Conservation (phyloP, 1,284 basidiomycete genomes). For the Apiotrichum montevideense region DNA sequence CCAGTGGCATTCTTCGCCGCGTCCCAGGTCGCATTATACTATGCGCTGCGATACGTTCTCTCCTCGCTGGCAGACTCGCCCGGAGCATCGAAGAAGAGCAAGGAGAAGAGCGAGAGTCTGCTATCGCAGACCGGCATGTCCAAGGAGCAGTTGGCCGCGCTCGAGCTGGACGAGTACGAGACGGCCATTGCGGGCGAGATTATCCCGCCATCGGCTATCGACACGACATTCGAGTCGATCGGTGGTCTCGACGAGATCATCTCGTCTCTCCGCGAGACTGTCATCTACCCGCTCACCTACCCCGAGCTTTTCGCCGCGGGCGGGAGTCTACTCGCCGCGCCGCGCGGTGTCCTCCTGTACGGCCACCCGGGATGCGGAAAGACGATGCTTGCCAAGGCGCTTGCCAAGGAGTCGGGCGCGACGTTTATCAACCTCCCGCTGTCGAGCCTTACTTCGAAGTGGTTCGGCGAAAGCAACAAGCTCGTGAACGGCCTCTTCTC, state of each 20-base stretch:
- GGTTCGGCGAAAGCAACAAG: constrained; percentile 99
- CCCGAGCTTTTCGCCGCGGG: constrained; percentile 80
- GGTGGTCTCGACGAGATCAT: constrained; percentile 96
- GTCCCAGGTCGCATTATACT: constrained; percentile 49
- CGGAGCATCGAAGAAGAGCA: constrained; percentile 33
- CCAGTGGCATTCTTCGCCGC: constrained; percentile 58
- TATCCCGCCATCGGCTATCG: constrained; percentile 50
- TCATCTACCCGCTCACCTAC: constrained; percentile 92
- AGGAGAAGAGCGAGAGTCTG: constrained; percentile 40
- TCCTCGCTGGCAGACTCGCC: constrained; percentile 37
- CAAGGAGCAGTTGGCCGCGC: constrained; percentile 47
- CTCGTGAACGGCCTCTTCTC: constrained; percentile 81
- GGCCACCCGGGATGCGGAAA: constrained; percentile 92
- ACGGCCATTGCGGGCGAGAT: constrained; percentile 53
- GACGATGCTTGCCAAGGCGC: constrained; percentile 90
- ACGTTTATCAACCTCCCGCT: constrained; percentile 88
- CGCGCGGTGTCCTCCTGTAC: constrained; percentile 68
- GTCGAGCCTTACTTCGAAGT: constrained; percentile 67
- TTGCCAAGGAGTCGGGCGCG: constrained; percentile 93
- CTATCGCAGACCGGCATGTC: constrained; percentile 38
- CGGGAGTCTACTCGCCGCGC: constrained; percentile 54
- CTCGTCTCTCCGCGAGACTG: constrained; percentile 82
- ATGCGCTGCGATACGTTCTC: constrained; percentile 45
- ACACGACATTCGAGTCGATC: constrained; percentile 53
- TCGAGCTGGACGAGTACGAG: constrained; percentile 52